Conservation (phyloP, 345 rosid genomes). For the Salix exigua region DNA sequence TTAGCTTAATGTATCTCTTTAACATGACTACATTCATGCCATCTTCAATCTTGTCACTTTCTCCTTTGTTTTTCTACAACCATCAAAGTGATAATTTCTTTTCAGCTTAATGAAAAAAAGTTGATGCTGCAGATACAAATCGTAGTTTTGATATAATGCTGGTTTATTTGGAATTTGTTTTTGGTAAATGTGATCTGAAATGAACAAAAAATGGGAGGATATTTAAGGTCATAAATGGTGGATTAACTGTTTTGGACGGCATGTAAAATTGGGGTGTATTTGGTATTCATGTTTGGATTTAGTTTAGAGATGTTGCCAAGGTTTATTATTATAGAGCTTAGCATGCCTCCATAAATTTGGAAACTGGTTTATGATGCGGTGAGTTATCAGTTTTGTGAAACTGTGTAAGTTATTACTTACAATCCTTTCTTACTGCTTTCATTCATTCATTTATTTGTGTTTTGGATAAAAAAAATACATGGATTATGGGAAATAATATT, state of each 20-base stretch:
- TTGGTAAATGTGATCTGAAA: background rate
- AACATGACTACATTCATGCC: too few species aligned
- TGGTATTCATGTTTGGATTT: background rate
- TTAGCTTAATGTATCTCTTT: too few species aligned
- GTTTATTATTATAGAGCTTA: background rate
- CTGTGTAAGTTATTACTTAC: background rate
- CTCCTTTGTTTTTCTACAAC: background rate
- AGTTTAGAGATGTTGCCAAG: background rate
- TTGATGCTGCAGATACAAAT: background rate
- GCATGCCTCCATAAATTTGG: background rate
- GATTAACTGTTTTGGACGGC: background rate
- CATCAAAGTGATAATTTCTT: background rate
- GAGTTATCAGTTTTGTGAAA: background rate
- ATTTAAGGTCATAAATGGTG: background rate
- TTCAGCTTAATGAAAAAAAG: background rate
- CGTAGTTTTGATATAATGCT: background rate
- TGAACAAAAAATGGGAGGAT: background rate
- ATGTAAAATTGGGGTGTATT: background rate
- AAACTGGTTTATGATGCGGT: background rate
- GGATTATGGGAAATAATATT: background rate
- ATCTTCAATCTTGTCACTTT: background rate
- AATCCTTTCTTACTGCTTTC: background rate
- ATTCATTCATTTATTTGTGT: background rate
- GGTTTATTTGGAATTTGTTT: background rate
- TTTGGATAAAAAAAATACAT: too few species aligned